Base-by-base conservation (phyloP, 768 basidiomycete genomes). In the Boletus rubropictus region DNA sequence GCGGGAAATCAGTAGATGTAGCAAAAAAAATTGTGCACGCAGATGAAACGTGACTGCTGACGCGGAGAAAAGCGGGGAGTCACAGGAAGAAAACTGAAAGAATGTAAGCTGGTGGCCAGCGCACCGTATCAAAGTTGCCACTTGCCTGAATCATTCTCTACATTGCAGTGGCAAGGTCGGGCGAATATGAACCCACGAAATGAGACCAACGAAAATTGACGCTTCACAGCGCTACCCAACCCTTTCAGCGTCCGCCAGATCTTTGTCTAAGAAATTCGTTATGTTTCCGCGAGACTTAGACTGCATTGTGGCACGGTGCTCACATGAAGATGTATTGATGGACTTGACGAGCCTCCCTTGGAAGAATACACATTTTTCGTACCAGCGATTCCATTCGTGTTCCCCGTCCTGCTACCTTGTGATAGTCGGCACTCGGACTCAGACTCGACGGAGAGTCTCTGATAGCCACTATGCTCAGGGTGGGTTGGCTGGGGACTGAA, bases 401-500 rank as follows among this genome's bases (percentile, higher is more conserved):
- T 24, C 27, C 57, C 53, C 5, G 39, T 55, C 20, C 15, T 18
- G 6, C 37, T 36, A 20, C 42, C 48, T 11, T 58, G 59, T 20
- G 57, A 48, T 11, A 31, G 17, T 28, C 27, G 51, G 6, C 48
- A 42, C 3, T 52, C 14, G 4, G 64, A 55, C 7, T 57, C 14
- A 2, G 63, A 58, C 9, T 64, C 64, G 18, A 39, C 42, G 21
- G 63, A 64, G 48, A 64, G 50, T 47, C 62, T 64, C 63, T 64
- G 42, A 29, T 41, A 20, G 29, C 18, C 33, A 10, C 18, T 12
- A 24, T 11, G 28, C 22, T 43, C n/a, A 42, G 49, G 31, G 12
- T n/a, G 5, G 18, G 7, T 8, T 21, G 28, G 32, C 22, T 38
- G 17, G 18, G 32, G 27, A 27, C 21, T 9, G 10, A n/a, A 20